A percentile compares a stretch with the other conserved stretches of the same genome.
Evolutionary conservation across 2,329 filamentous ascomycete species (phyloP).

Genomic region (Chaetomiaceae sp.): DNA sequence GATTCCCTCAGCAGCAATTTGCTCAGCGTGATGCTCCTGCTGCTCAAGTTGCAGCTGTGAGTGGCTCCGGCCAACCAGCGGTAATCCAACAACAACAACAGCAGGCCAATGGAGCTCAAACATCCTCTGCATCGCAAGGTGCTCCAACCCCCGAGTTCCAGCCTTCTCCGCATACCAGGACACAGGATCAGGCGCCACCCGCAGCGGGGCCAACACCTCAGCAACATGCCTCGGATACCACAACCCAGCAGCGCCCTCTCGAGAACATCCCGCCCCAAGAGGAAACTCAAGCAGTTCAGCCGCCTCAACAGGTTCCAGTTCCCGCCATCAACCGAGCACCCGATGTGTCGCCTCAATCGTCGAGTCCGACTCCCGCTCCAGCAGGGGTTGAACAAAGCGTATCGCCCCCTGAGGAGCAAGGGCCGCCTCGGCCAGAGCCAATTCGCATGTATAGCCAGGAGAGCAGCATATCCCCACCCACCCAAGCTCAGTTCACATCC

Average conservation of each 20-base stretch:
- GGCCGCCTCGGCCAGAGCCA: slow-evolving; percentile 14
- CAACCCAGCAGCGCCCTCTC: not conserved
- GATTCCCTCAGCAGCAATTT: slow-evolving; percentile 15
- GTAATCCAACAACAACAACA: too few relatives aligned
- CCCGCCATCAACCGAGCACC: not conserved
- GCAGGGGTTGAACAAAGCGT: slow-evolving; percentile 5
- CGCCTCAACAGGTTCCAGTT: not conserved
- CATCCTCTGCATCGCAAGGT: not conserved
- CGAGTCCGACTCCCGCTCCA: not conserved
- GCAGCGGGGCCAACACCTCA: not conserved
- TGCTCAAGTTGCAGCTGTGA: not conserved
- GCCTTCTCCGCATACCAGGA: not conserved
- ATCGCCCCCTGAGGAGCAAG: slow-evolving; percentile 10
- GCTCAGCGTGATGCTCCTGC: not conserved
- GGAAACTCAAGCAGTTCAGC: not conserved
- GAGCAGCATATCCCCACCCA: slow-evolving; percentile 1
- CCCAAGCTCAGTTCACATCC: slow-evolving; percentile 18
- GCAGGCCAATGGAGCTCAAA: not conserved
- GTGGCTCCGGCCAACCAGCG: slow-evolving; percentile 1
- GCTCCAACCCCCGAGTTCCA: slow-evolving; percentile 1
- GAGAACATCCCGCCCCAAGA: not conserved
- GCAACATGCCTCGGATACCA: not conserved
- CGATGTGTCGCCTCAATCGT: slow-evolving; percentile 2
- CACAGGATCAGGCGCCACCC: slow-evolving; percentile 5
- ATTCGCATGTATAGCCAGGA: slow-evolving; percentile 10